Base-by-base conservation (phyloP, 257 asterid species). In the Solanum piurae region DNA sequence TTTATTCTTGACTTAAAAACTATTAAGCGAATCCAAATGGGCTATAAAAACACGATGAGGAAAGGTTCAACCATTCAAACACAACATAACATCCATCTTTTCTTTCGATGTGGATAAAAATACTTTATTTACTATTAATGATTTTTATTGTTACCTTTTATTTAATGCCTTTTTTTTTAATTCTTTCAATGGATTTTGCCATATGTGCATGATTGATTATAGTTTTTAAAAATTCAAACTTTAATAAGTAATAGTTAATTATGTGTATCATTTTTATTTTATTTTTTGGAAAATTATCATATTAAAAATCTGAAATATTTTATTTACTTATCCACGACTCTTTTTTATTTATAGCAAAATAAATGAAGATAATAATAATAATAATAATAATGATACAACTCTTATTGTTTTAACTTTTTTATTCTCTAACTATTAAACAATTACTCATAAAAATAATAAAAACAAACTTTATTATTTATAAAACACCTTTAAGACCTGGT, bases 21-120 rank as follows among this genome's bases (percentile, higher is more conserved):
- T 18, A 52, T 52, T 0, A 52, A 52, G 0, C 1, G n/a, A 52
- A 52, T 16, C 1, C 7, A 6, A 52, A 52, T 16, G 6, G 3
- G 23, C 1, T 0, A 1, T 8, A 16, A 18, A 52, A 9, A 4
- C 13, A 60, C 1, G 69, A 58, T 55, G 64, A 20, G 25, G 25
- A 55, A 7, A 55, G 7, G 11, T 55, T 52, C 29, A 1, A 29
- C 29, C 29, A 29, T 29, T 29, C 29, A 29, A 29, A 29, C 29
- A 29, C 29, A 29, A 29, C 29, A 29, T 29, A 29, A 29, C 29
- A 29, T 29, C 29, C 29, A 29, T 29, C 29, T 29, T 29, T 29
- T 29, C 29, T 29, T 29, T 29, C 29, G 29, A 29, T 29, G 29
- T 29, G 25, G 66, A 20, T 58, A 58, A 58, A 58, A 20, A 2